Evolutionary conservation across 441 rosid species (phyloP).

Genomic region (Cnidoscolus chayamansa): DNA sequence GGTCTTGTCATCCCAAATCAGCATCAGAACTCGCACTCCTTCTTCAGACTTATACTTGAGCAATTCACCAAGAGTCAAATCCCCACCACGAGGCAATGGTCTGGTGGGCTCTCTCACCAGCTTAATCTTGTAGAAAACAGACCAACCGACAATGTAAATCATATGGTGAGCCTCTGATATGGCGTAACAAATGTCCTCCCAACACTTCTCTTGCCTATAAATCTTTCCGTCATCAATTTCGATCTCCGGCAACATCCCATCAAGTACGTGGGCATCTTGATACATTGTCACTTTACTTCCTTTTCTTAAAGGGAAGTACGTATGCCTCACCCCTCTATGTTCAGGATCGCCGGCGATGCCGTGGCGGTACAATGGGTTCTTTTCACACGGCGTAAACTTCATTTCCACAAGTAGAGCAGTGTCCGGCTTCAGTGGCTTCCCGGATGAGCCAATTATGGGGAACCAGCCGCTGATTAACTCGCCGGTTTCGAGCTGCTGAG

Average conservation of each 20-base stretch:
- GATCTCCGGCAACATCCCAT: slow-evolving; percentile 45
- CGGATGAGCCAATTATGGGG: slow-evolving; percentile 40
- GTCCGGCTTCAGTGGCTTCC: slow-evolving; percentile 54
- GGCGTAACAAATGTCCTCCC: slow-evolving; percentile 88
- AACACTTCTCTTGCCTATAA: slow-evolving; percentile 53
- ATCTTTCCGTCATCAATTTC: slow-evolving; percentile 45
- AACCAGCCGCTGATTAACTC: slow-evolving; percentile 52
- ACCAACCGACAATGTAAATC: slow-evolving; percentile 89
- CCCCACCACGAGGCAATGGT: slow-evolving; percentile 69
- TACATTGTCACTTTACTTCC: slow-evolving; percentile 63
- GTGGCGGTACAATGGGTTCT: slow-evolving; percentile 43
- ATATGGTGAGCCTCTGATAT: slow-evolving; percentile 84
- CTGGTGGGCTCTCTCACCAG: slow-evolving; percentile 68
- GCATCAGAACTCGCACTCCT: slow-evolving; percentile 79
- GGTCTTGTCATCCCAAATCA: slow-evolving; percentile 89
- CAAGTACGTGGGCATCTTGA: slow-evolving; percentile 79
- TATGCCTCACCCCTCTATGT: slow-evolving; percentile 48
- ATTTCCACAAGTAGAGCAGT: slow-evolving; percentile 51
- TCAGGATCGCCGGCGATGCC: slow-evolving; percentile 74
- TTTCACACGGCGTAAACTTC: slow-evolving; percentile 59
- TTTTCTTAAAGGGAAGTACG: slow-evolving; percentile 80
- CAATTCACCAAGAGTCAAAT: slow-evolving; percentile 82
- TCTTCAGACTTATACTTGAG: slow-evolving; percentile 89
- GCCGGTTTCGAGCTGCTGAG: slow-evolving; percentile 38
- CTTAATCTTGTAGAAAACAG: slow-evolving; percentile 70